Conservation (phyloP, 208 protist species). For the Wallacemonas sp. region DNA sequence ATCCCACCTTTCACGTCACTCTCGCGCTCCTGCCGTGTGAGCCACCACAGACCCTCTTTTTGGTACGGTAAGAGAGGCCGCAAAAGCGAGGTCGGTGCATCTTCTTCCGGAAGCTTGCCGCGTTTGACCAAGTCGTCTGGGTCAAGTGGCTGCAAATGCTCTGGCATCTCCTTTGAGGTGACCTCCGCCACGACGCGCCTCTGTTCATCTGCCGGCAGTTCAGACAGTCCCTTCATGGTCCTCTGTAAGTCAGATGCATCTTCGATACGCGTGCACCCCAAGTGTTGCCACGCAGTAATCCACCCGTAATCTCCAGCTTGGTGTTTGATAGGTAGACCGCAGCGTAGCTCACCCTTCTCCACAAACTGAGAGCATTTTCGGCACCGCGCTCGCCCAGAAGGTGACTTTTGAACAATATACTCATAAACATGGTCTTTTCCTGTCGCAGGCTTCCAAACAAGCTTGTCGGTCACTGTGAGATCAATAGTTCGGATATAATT, state of each 20-base stretch:
- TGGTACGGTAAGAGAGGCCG: constrained; percentile 82
- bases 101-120: constrained; percentile 43
- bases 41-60: constrained; percentile 86
- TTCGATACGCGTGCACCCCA: constrained; percentile 67
- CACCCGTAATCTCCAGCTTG: constrained; percentile 77
- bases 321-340: constrained; percentile 82
- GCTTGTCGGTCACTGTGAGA: constrained; percentile 67
- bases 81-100: constrained; percentile 48
- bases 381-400: constrained; percentile 70
- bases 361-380: constrained; percentile 86
- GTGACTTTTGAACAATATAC: constrained; percentile 69
- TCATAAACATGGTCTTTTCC: constrained; percentile 44
- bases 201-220: constrained; percentile 47
- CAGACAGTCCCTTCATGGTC: constrained; percentile 48
- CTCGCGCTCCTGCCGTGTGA: constrained; percentile 70
- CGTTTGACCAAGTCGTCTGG: constrained; percentile 76
- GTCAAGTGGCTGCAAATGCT: constrained; percentile 78
- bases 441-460: constrained; percentile 53
- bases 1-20: constrained; percentile 88
- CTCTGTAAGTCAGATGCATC: constrained; percentile 14
- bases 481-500: constrained; percentile 53
- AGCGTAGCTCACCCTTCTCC: constrained; percentile 70
- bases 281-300: constrained; percentile 90
- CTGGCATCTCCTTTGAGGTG: constrained; percentile 39
- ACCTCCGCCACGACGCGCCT: constrained; percentile 58